Evolutionary conservation across 805 yeast genomes (phyloP), one percentile per base, ranked within the genome.

Genomic region (Candida pini): DNA sequence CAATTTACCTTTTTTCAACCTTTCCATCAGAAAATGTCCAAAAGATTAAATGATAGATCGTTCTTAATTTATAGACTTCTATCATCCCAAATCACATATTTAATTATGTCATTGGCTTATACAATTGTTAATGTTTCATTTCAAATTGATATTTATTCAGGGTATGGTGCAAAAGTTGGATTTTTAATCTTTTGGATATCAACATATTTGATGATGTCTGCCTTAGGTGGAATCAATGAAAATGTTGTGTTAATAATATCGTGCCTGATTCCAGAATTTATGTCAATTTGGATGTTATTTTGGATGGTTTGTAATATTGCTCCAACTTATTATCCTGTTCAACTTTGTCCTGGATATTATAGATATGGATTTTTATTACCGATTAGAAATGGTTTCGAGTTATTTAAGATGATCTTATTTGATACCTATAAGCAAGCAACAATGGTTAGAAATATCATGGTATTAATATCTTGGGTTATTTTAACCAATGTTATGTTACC

Each of bases 191-290:
- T 73, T 44, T 82, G 89, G 89, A 60, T 77, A 63, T 51, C 74
- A 26, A 70, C 76, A 6, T 82, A 67, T 54, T 46, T 81, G 32
- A 69, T 81, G 12, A 72, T 82, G 76, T 62, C 74, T 43, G 81
- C 86, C 0, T 73, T 81, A 12, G 90, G 90, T 34, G 71, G 79
- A 18, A 74, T 76, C 26, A 79, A 77, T 49, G 90, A 83, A 55
- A 72, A 77, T 37, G 62, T 70, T 49, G 76, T 76, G 3, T 52
- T 76, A 55, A 26, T 78, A 8, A 52, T 72, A 5, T 59, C 76
- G 26, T 54, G 72, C 6, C 35, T 61, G 16, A 66, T 63, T 34
- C 87, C 89, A 2, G 80, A 81, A 16, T 51, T 69, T 31, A 45
- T 78, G 7, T 84, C 87, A 0, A 66, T 78, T 41, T 79, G 86